Evolutionary conservation across 441 rosid genomes (phyloP), one percentile per base, ranked within the genome.

Genomic region (Arabidopsis lyrata): DNA sequence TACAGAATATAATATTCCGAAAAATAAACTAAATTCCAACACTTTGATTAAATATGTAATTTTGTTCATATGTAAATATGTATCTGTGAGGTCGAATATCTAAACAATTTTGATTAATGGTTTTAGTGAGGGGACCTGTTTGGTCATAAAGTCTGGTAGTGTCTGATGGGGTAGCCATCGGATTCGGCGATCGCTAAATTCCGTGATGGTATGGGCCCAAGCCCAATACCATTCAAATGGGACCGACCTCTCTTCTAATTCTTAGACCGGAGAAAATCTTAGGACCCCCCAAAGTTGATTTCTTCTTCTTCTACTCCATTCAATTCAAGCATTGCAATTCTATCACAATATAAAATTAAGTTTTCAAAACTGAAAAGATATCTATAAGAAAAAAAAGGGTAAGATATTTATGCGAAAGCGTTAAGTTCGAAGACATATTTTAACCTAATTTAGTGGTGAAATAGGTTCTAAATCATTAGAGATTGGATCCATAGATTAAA

Each of bases 51-150:
- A n/a, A n/a, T n/a, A n/a, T n/a, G n/a, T n/a, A n/a, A 60, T 36
- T 36, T 38, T 59, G 67, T 52, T 50, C 31, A 62, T 62, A 29
- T 38, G n/a, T n/a, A n/a, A n/a, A n/a, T n/a, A n/a, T 38, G 61
- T 60, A 61, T 41, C 22, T 70, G 42, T 52, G 55, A 41, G 55
- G 68, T 63, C 55, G 76, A 72, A 42, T 42, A 34, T 62, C 14
- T 31, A 62, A 42, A 31, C 47, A 20, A 31, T 10, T 63, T 29
- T 52, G 14, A n/a, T 18, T 13, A 4, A 2, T 72, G 56, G 16
- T 72, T 54, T 55, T 44, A 63, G 29, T 45, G 70, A 63, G 77
- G 77, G 77, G 70, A 73, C 77, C 70, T 32, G 34, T 42, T 55
- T 73, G 49, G 56, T 72, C 56, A 63, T 72, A 34, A 63, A 42